Conservation (phyloP, 2,329 filamentous ascomycete species). For the Clarireedia paspali region DNA sequence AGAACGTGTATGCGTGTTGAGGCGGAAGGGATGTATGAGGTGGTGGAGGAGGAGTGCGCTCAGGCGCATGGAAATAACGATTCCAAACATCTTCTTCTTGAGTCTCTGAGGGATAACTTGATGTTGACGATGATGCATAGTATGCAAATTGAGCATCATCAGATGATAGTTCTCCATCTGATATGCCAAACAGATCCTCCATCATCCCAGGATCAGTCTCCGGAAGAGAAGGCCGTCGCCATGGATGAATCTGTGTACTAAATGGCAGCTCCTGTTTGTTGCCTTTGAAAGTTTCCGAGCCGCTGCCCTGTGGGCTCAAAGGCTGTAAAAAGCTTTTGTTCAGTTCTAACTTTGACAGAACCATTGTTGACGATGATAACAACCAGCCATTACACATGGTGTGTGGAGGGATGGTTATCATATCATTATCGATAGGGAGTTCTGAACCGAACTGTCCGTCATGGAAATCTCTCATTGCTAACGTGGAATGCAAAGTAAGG, state of each 20-base stretch:
- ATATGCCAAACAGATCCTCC: slow-evolving; percentile 4
- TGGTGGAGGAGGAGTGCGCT: background rate
- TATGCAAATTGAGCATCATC: slow-evolving; percentile 3
- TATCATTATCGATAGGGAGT: slow-evolving; percentile 10
- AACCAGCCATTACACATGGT: slow-evolving; percentile 3
- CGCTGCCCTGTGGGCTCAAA: background rate
- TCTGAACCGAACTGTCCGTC: background rate
- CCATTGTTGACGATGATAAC: slow-evolving; percentile 7
- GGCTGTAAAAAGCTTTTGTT: background rate
- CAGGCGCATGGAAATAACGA: background rate
- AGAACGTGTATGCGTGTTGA: slow-evolving; percentile 2
- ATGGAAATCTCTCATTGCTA: slow-evolving; percentile 5
- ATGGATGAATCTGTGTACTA: background rate
- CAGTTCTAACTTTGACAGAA: slow-evolving; percentile 2
- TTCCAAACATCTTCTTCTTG: slow-evolving; percentile 9
- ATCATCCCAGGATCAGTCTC: slow-evolving; percentile 6
- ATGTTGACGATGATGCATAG: slow-evolving; percentile 5
- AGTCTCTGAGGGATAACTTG: background rate
- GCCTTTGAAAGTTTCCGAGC: background rate
- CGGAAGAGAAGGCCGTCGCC: slow-evolving; percentile 3
- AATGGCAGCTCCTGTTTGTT: background rate
- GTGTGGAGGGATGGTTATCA: slow-evolving; percentile 6
- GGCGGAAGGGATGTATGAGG: background rate
- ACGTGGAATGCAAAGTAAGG: slow-evolving; percentile 7
- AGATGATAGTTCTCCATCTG: background rate